Evolutionary conservation across 2,329 filamentous ascomycete genomes (phyloP), one percentile per base, ranked within the genome.

Genomic region (Ophiobolus disseminans): DNA sequence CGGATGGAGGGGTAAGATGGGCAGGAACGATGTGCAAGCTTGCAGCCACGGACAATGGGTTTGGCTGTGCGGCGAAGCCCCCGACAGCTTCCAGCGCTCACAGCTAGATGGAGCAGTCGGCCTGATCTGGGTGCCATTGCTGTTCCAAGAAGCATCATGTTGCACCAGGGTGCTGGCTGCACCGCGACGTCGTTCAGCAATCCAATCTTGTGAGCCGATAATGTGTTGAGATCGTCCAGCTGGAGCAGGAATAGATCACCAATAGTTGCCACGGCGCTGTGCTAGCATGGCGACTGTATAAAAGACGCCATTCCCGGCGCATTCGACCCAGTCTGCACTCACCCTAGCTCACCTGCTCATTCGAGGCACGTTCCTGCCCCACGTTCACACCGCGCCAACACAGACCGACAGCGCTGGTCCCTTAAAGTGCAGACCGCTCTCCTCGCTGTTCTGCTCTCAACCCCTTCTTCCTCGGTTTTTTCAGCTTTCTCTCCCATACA

Each of bases 361-460:
- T 55, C 54, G 42, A 55, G 49, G 56, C 54, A 55, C 55, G 52
- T 57, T 61, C 59, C 60, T 53, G 60, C 60, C 62, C 62, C 62
- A 63, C 60, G 51, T 56, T 37, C 32, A 55, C 48, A 39, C 32
- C 41, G 48, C 39, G 37, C 45, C 37, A 41, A 42, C 36, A 40
- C 40, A 50, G 47, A 46, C 53, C 53, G 41, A 30, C 45, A 53
- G 40, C 52, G 50, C 49, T 51, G 19, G 50, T 48, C 45, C 55
- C 58, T 58, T 63, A 60, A 62, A 49, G 46, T 43, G n/a, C 51
- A 58, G 53, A 57, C 58, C 50, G 57, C 60, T 56, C 45, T 48
- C 53, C 55, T 48, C 55, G 50, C 47, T 48, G 50, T 52, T 47
- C 50, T 53, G 41, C 48, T 55, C 48, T 46, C 43, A 41, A 50